Evolutionary conservation across 495 filamentous ascomycete species (phyloP).

Genomic region (Cercophora sp.): DNA sequence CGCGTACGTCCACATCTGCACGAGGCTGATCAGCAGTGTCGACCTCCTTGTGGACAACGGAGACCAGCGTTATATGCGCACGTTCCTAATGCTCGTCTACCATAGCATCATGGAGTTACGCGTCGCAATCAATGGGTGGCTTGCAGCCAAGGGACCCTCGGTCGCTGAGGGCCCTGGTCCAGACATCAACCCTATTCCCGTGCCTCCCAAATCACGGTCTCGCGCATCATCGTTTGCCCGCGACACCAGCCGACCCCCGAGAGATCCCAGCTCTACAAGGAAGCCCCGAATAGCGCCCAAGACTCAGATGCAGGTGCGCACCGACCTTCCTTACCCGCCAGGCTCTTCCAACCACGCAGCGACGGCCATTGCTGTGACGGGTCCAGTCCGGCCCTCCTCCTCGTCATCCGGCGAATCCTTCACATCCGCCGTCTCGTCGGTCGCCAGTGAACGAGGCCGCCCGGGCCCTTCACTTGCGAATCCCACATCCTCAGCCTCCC

Average conservation of each 20-base stretch:
- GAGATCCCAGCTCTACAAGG: not conserved
- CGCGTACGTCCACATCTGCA: constrained; percentile 68
- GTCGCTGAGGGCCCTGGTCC: not conserved
- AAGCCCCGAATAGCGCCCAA: constrained; percentile 8
- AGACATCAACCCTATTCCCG: not conserved
- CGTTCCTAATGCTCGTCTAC: constrained; percentile 70
- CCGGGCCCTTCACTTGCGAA: constrained; percentile 9
- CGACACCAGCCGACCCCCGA: not conserved
- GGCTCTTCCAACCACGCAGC: constrained; percentile 22
- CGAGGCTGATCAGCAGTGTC: constrained; percentile 60
- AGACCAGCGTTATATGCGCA: constrained; percentile 71
- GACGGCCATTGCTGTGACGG: constrained; percentile 20
- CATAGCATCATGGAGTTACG: constrained; percentile 71
- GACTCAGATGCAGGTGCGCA: constrained; percentile 20
- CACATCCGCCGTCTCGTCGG: constrained; percentile 48
- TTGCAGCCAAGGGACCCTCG: not conserved
- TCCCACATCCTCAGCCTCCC: not conserved
- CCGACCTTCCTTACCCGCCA: constrained; percentile 22
- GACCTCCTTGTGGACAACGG: constrained; percentile 64
- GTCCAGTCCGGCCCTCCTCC: constrained; percentile 24
- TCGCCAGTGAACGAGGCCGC: constrained; percentile 24
- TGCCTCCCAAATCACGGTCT: constrained; percentile 9
- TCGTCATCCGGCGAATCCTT: constrained; percentile 75
- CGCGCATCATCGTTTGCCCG: constrained; percentile 3
- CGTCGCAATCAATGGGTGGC: constrained; percentile 26